Conservation (phyloP, 441 rosid genomes). For the Corymbia citriodora region DNA sequence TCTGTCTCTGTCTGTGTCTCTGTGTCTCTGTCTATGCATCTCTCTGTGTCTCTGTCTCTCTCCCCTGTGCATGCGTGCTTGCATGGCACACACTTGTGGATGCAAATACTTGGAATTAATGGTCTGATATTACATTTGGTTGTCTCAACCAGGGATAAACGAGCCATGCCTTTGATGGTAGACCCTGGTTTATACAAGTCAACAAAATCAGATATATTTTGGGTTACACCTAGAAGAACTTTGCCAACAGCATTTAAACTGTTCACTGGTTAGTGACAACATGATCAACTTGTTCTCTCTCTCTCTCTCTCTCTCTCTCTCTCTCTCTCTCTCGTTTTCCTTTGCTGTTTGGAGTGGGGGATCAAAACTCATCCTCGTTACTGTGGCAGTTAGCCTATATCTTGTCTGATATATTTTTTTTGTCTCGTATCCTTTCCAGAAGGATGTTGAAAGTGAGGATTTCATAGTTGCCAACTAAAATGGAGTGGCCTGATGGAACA, state of each 20-base stretch:
- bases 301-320: neutral
- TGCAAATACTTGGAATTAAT: neutral
- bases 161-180: conserved; percentile 91
- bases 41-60: neutral
- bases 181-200: conserved; percentile 86
- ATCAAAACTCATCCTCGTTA: neutral
- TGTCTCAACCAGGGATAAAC: conserved; percentile 63
- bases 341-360: neutral
- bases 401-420: neutral
- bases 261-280: conserved; percentile 69
- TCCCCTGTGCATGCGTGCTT: neutral
- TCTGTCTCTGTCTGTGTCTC: neutral
- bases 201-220: conserved; percentile 64
- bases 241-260: conserved; percentile 86
- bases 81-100: neutral
- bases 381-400: neutral
- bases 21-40: neutral
- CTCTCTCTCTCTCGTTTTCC: neutral
- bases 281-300: neutral
- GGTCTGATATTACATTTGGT: conserved; percentile 9
- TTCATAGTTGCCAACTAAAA: neutral
- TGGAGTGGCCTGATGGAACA: neutral
- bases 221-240: conserved; percentile 71
- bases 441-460: neutral
- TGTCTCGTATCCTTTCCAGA: neutral